phyloP scores from a whole-genome alignment of 177 flowering plant species.

The Vitis hybrid region DNA sequence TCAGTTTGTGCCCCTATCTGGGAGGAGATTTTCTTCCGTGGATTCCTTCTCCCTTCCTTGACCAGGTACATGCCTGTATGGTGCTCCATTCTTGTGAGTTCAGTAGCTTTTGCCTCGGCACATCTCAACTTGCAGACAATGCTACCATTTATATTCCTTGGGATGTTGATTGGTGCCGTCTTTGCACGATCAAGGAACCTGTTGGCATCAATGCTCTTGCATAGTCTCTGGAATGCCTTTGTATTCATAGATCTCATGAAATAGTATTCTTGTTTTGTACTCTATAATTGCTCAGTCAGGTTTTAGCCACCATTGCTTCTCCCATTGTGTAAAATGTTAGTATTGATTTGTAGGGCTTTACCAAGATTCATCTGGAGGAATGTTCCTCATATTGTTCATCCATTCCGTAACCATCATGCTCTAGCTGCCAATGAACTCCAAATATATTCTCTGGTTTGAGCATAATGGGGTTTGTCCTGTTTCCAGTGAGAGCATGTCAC shows the following conservation, averaged over 20 bases:
- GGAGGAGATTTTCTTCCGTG: slow-evolving; percentile 81
- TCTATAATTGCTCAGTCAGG: not conserved
- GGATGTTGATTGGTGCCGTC: slow-evolving; percentile 63
- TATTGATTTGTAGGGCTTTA: not conserved
- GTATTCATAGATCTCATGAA: slow-evolving; percentile 73
- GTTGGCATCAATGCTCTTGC: slow-evolving; percentile 65
- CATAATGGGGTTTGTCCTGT: not conserved
- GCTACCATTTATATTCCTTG: slow-evolving; percentile 68
- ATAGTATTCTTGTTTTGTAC: slow-evolving; percentile 15
- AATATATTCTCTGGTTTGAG: too few relatives aligned
- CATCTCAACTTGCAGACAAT: slow-evolving; percentile 68
- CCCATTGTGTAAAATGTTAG: not conserved
- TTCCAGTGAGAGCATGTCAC: not conserved
- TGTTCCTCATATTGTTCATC: not conserved
- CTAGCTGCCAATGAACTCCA: not conserved
- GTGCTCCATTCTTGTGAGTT: slow-evolving; percentile 60
- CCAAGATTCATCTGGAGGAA: not conserved
- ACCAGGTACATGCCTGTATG: slow-evolving; percentile 78
- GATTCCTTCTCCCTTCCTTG: slow-evolving; percentile 72
- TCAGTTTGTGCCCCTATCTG: slow-evolving; percentile 78
- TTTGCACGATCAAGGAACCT: slow-evolving; percentile 64
- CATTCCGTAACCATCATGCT: not conserved
- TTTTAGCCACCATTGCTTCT: not conserved
- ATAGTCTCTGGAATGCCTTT: slow-evolving; percentile 78
- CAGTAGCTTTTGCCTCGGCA: slow-evolving; percentile 67